Evolutionary conservation across 23 red algal genomes (phyloP).

Genomic region (Chondrus crispus): DNA sequence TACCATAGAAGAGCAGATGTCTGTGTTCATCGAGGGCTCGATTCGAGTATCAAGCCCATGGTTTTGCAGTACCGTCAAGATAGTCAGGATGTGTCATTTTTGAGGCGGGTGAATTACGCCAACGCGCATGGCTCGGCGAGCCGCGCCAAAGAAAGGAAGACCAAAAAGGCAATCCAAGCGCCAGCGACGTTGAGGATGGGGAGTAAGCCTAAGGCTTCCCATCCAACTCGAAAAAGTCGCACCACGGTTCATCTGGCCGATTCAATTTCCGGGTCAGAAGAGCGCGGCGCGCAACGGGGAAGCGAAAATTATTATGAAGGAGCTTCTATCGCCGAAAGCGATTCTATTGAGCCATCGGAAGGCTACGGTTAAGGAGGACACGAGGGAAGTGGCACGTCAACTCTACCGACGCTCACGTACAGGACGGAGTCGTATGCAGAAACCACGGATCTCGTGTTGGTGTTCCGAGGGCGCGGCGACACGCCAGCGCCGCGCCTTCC

Average conservation of each 20-base stretch:
- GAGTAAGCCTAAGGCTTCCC: too few relatives aligned
- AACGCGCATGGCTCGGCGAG: background rate
- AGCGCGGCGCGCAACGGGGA: too few relatives aligned
- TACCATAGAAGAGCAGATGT: background rate
- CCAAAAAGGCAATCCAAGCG: too few relatives aligned
- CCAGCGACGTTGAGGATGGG: too few relatives aligned
- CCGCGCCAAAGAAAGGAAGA: background rate
- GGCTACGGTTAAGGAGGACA: background rate
- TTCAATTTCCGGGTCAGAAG: too few relatives aligned
- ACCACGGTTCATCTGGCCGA: too few relatives aligned
- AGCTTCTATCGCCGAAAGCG: background rate
- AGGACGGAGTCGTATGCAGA: background rate
- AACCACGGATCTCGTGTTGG: background rate
- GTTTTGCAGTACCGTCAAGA: background rate
- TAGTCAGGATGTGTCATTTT: background rate
- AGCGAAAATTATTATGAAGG: background rate
- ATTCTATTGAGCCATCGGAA: background rate
- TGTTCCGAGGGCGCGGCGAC: background rate
- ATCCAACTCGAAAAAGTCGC: too few relatives aligned
- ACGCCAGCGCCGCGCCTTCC: background rate
- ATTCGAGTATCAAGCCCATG: background rate
- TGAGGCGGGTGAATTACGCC: background rate
- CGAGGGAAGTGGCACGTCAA: background rate
- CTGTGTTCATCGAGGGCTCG: background rate
- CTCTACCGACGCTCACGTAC: background rate